Conservation (phyloP, 257 asterid species). For the Buddleja alternifolia region DNA sequence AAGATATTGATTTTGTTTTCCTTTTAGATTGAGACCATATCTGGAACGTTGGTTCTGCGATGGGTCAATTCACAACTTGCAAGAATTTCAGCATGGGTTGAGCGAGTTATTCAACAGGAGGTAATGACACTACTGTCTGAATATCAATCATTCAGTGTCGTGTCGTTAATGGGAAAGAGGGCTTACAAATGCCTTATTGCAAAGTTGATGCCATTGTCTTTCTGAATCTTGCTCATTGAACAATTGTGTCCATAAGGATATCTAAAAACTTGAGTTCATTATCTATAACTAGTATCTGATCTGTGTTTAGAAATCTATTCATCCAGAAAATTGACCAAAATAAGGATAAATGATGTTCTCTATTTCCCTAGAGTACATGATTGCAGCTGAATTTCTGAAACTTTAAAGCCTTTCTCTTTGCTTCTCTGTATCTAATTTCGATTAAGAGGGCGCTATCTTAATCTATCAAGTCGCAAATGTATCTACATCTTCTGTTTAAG, state of each 20-base stretch:
- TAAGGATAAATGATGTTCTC: conserved; percentile 14
- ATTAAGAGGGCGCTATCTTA: neutral
- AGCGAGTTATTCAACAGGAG: conserved; percentile 94
- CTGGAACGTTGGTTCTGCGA: conserved; percentile 96
- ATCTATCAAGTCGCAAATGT: neutral
- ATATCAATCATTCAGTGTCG: conserved; percentile 22
- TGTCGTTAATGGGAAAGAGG: conserved; percentile 3
- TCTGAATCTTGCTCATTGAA: neutral
- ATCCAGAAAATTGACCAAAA: neutral
- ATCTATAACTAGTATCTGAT: neutral
- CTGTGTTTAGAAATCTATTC: conserved; percentile 7
- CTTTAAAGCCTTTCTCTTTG: conserved; percentile 9
- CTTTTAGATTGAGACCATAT: conserved; percentile 72
- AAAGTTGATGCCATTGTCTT: conserved; percentile 19
- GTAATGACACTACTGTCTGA: conserved; percentile 43
- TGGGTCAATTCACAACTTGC: conserved; percentile 98
- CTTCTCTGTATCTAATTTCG: conserved; percentile 11
- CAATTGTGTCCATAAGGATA: neutral
- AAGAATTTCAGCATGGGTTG: conserved; percentile 88
- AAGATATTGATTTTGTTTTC: conserved; percentile 23
- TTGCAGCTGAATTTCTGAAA: conserved; percentile 8
- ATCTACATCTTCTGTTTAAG: neutral
- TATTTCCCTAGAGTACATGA: neutral
- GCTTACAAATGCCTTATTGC: neutral
- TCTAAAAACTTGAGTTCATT: conserved; percentile 6